phyloP scores from a whole-genome alignment of 1,284 basidiomycete genomes.

The Ceratorhiza oryzae-sativae region DNA sequence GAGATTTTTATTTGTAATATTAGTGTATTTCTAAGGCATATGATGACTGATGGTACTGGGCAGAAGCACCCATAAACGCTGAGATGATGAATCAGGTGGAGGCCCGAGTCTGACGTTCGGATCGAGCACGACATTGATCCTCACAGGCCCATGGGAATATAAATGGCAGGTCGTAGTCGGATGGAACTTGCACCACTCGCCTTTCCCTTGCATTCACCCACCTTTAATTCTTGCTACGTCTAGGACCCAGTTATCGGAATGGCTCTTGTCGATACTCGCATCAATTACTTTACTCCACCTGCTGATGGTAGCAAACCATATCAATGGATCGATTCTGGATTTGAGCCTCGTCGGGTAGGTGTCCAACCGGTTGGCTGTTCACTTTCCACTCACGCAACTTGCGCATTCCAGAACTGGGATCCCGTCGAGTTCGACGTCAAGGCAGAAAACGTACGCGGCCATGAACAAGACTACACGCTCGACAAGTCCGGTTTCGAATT shows the following conservation, averaged over 20 bases:
- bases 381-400: background rate
- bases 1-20: conserved; percentile 4
- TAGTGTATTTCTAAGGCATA: conserved; percentile 12
- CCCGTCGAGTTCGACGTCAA: conserved; percentile 49
- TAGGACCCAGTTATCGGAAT: background rate
- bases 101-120: background rate
- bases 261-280: conserved; percentile 39
- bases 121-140: conserved; percentile 11
- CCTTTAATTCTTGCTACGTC: no score
- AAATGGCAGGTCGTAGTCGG: background rate
- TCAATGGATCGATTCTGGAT: conserved; percentile 27
- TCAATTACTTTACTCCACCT: conserved; percentile 44
- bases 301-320: conserved; percentile 43
- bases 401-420: conserved; percentile 40
- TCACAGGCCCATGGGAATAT: background rate
- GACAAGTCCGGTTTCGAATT: conserved; percentile 67
- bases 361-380: background rate
- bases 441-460: conserved; percentile 66
- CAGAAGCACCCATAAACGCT: background rate
- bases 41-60: background rate
- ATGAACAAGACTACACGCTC: conserved; percentile 57
- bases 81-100: conserved; percentile 2
- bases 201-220: background rate
- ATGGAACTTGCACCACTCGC: background rate
- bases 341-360: conserved; percentile 21